Base-by-base conservation (phyloP, 305 asterid species). In the Caryopteris hybrid region DNA sequence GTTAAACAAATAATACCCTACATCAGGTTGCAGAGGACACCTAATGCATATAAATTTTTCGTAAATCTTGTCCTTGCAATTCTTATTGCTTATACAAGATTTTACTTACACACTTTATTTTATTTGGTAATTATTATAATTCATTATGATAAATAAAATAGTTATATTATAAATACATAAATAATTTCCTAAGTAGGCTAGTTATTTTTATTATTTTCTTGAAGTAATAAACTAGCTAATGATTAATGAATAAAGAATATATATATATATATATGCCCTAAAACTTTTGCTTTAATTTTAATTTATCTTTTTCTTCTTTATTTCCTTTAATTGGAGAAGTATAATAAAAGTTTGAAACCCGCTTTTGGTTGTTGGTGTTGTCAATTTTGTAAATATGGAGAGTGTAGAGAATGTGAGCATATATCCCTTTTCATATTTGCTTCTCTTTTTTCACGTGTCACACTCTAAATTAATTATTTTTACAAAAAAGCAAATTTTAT, bases 401-500 rank as follows among this genome's bases (percentile, higher is more conserved):
- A 57, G n/a, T n/a, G n/a, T n/a, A n/a, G n/a, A n/a, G 64, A 67
- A 23, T 61, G 61, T 51, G 70, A 73, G 69, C 73, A 53, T 69
- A 76, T 76, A 14, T 64, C 43, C 61, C 69, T 78, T 78, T 78
- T 61, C 55, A 70, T 78, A 74, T 69, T 64, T 73, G 53, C 69
- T 53, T 61, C 50, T 47, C 77, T 78, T 74, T 74, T 65, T 74
- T 74, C 79, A 78, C 79, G 79, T 74, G 82, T 70, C 22, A 53
- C 53, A 64, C 66, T 69, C 43, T 1, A 77, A 58, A 63, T 46
- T 43, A 23, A 3, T 41, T 61, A 68, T 51, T 63, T 45, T 48
- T 18, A 47, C 36, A 33, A 5, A 69, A 45, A 13, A 27, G 34
- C n/a, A 12, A 65, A 39, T 57, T 38, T 17, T 3, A 31, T 1